Conservation (phyloP, 2,329 filamentous ascomycete genomes). For the Nemania sp. region DNA sequence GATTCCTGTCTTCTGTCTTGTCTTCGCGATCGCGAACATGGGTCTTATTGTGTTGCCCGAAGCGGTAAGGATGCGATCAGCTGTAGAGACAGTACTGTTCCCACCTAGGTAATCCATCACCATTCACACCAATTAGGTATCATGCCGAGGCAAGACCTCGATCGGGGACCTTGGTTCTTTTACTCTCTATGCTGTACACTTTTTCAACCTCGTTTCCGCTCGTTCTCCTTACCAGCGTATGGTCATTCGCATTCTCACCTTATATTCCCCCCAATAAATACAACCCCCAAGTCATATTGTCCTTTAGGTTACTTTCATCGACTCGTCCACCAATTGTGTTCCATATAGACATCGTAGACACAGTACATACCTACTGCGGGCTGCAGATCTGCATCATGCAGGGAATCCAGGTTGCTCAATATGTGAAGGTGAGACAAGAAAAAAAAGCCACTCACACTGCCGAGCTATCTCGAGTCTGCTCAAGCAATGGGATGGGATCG, state of each 20-base stretch:
- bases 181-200: not conserved
- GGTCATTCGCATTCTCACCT: not conserved
- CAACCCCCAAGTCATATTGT: not conserved
- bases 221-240: no score
- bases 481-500: not conserved
- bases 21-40: no score
- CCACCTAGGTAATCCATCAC: not conserved
- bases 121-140: conserved; percentile 33
- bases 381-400: conserved; percentile 69
- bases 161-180: not conserved
- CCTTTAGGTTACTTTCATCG: not conserved
- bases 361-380: no score
- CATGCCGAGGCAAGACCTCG: conserved; percentile 37
- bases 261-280: not conserved
- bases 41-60: no score
- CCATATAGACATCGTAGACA: not conserved
- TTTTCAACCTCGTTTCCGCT: conserved; percentile 13
- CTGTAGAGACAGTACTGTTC: not conserved
- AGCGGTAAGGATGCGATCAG: no score
- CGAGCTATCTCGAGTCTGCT: not conserved
- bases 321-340: not conserved
- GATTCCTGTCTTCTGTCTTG: no score
- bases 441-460: not conserved
- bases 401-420: conserved; percentile 79
- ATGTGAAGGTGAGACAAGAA: conserved; percentile 75